phyloP scores from a whole-genome alignment of 1,284 basidiomycete genomes.

The Vanrija pseudolonga region DNA sequence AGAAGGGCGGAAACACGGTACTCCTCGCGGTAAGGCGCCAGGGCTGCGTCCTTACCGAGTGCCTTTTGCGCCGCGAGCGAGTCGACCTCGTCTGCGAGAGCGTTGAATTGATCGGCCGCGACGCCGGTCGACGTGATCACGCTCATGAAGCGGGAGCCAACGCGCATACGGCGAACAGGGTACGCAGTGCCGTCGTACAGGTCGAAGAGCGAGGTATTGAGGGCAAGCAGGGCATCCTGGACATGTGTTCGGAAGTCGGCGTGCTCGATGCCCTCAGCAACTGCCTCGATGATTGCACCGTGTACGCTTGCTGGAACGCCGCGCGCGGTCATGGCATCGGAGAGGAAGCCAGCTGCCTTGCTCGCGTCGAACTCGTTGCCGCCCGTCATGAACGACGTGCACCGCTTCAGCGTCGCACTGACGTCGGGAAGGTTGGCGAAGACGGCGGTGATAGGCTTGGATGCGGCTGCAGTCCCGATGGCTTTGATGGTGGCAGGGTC shows the following conservation, averaged over 20 bases:
- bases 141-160: slow-evolving; percentile 9
- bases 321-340: background rate
- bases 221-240: slow-evolving; percentile 17
- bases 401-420: slow-evolving; percentile 11
- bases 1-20: slow-evolving; percentile 23
- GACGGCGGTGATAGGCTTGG: background rate
- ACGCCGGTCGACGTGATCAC: slow-evolving; percentile 22
- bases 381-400: slow-evolving; percentile 6
- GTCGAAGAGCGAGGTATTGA: slow-evolving; percentile 24
- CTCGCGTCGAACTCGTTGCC: slow-evolving; percentile 1
- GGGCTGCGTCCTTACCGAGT: slow-evolving; percentile 15
- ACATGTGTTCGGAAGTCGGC: slow-evolving; percentile 26
- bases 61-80: slow-evolving; percentile 1
- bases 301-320: slow-evolving; percentile 1
- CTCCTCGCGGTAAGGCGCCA: slow-evolving; percentile 22
- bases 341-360: slow-evolving; percentile 6
- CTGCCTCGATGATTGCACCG: slow-evolving; percentile 28
- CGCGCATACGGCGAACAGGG: slow-evolving; percentile 32
- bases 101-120: slow-evolving; percentile 18
- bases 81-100: background rate
- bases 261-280: slow-evolving; percentile 22
- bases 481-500: background rate
- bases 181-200: slow-evolving; percentile 27
- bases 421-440: slow-evolving; percentile 14
- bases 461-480: slow-evolving; percentile 1